phyloP scores from a whole-genome alignment of 2,329 filamentous ascomycete genomes.

The Allantophomopsis lycopodina region DNA sequence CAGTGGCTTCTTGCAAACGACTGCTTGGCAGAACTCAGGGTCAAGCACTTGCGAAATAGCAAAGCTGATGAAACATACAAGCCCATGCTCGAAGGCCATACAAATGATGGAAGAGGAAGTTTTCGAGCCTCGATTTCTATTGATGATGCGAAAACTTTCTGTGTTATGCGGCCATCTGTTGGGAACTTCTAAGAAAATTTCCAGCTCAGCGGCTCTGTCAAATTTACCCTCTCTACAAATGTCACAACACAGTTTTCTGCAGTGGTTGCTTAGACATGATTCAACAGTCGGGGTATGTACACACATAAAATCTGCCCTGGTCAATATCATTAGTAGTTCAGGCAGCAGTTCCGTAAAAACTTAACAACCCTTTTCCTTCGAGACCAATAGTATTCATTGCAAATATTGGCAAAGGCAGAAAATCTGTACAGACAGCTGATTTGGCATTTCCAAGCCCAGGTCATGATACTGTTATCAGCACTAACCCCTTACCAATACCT shows the following conservation, averaged over 20 bases:
- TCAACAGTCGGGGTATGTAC: constrained; percentile 54
- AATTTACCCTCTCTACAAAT: constrained; percentile 16
- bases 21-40: constrained; percentile 21
- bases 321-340: constrained; percentile 27
- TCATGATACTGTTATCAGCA: constrained; percentile 16
- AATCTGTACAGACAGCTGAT: constrained; percentile 29
- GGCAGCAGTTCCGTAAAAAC: background rate
- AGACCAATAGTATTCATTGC: constrained; percentile 45
- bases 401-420: constrained; percentile 38
- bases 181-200: constrained; percentile 34
- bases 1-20: constrained; percentile 10
- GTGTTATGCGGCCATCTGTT: constrained; percentile 48
- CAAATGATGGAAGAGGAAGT: constrained; percentile 38
- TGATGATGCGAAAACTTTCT: constrained; percentile 40
- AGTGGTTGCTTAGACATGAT: constrained; percentile 35
- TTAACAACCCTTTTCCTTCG: constrained; percentile 20
- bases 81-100: constrained; percentile 32
- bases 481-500: too few species aligned
- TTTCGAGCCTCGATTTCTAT: constrained; percentile 49
- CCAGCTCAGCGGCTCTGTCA: constrained; percentile 21
- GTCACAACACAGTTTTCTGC: constrained; percentile 7
- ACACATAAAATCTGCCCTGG: constrained; percentile 51
- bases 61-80: constrained; percentile 34
- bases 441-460: constrained; percentile 42
- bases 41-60: constrained; percentile 31